A percentile compares a stretch with the other conserved stretches of the same genome.
Conservation (phyloP, 495 filamentous ascomycete species). For the Hyaloscypha variabilis region DNA sequence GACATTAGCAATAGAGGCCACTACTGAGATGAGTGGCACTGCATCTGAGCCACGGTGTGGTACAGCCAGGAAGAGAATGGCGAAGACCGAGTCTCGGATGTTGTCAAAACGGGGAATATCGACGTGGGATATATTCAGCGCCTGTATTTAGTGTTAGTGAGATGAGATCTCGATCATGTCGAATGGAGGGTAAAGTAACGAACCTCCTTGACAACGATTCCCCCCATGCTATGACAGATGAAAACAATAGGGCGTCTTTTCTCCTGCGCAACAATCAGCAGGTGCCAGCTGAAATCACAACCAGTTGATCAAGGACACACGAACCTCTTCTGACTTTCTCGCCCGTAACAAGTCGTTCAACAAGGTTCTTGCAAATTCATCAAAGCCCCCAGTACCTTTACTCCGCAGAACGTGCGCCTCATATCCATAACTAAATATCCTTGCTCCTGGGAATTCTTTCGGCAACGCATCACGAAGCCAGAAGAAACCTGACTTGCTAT, state of each 20-base stretch:
- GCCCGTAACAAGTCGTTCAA: slow-evolving; percentile 7
- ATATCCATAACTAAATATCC: slow-evolving; percentile 21
- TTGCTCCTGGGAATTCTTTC: slow-evolving; percentile 11
- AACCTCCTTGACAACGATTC: slow-evolving; percentile 50
- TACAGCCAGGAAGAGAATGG: slow-evolving; percentile 50
- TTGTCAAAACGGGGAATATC: slow-evolving; percentile 30
- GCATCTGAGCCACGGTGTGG: slow-evolving; percentile 47
- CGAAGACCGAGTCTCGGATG: slow-evolving; percentile 37
- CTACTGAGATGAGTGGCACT: background rate
- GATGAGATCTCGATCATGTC: background rate
- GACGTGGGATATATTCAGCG: background rate
- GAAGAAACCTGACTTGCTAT: slow-evolving; percentile 14
- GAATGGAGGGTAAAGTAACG: background rate
- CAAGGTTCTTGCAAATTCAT: slow-evolving; percentile 15
- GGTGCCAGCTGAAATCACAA: no score
- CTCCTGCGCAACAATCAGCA: no score
- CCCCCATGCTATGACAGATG: slow-evolving; percentile 49
- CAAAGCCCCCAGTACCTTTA: background rate
- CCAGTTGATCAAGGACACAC: no score
- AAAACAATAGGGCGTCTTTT: slow-evolving; percentile 41
- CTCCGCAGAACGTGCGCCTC: background rate
- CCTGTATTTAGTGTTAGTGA: background rate
- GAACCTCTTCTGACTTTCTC: slow-evolving; percentile 3
- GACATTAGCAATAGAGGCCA: background rate
- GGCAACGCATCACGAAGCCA: slow-evolving; percentile 24